Base-by-base conservation (phyloP, 2,329 filamentous ascomycete genomes). In the Pseudofabraea citricarpa region DNA sequence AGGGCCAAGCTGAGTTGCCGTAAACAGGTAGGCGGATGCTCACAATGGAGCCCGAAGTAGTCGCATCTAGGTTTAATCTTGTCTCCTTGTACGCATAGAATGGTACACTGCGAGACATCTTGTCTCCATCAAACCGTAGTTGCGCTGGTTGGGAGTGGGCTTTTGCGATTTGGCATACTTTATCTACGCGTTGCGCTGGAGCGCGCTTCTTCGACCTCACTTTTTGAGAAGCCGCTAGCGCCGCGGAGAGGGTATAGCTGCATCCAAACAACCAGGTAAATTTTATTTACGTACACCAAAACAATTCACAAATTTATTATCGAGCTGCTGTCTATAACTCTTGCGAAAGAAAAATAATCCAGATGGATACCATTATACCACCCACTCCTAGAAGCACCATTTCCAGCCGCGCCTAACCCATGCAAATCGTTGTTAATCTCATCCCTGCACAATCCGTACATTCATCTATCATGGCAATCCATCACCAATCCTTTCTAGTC, bases 21-120 rank as follows among this genome's bases (percentile, higher is more conserved):
- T 69, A 70, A 31, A 74, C 72, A 52, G 82, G 78, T 54, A 89
- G 76, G 58, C 79, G 74, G 59, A 91, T 80, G 57, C 82, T 79
- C 61, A 90, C 77, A 57, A 83, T 77, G 47, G 83, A 85, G 56
- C 78, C 79, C 53, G 76, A 72, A 56, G 79, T 84, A 48, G 80
- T 75, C 52, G 83, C 81, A 67, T 93, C 87, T 57, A 93, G 77
- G 65, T 87, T 88, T 66, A 95, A 72, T 64, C 87, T 83, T 64
- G 86, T 89, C 75, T 94, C 89, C 72, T 90, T 90, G 74, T 86
- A 93, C 67, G 87, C 73, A 67, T 79, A 83, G 52, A 77, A 75
- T 54, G 77, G 74, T 59, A 77, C 75, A 60, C 71, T 65, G 57
- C 73, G 71, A 59, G 76, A 79, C 84, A 88, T 88, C 62, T 73